phyloP scores from a whole-genome alignment of 1,284 basidiomycete genomes.

The Lignosus rhinocerotis region DNA sequence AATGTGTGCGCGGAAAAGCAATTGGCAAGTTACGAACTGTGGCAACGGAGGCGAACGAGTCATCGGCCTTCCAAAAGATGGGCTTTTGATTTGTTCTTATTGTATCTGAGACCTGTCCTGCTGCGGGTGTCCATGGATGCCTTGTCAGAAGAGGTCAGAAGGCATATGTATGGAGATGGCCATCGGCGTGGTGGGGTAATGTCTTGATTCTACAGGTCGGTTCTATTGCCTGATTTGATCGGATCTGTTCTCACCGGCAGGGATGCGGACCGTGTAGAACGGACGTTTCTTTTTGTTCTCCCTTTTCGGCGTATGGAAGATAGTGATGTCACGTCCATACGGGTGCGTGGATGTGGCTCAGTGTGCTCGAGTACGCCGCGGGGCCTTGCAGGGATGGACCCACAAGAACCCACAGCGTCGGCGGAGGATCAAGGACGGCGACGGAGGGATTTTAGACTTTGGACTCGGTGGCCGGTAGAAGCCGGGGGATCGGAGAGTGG shows the following conservation, averaged over 20 bases:
- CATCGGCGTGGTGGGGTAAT: not conserved
- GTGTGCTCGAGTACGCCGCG: no score
- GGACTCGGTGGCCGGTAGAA: constrained; percentile 1
- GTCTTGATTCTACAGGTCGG: constrained; percentile 9
- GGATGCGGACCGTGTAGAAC: constrained; percentile 13
- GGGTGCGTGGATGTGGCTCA: no score
- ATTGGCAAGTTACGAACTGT: no score
- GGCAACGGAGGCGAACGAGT: no score
- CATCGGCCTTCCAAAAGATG: no score
- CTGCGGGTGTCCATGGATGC: no score
- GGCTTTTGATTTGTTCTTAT: no score
- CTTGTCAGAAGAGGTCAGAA: no score
- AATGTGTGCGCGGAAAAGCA: no score
- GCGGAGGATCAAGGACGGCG: not conserved
- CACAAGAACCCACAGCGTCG: not conserved
- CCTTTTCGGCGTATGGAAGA: not conserved
- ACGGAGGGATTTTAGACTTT: constrained; percentile 12
- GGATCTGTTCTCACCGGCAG: constrained; percentile 20
- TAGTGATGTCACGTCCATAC: no score
- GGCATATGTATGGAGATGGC: no score
- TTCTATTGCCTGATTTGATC: constrained; percentile 11
- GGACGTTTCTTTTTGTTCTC: constrained; percentile 20
- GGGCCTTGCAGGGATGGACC: not conserved
- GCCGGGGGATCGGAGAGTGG: constrained; percentile 16
- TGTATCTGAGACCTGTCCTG: no score